A percentile compares a stretch with the other conserved stretches of the same genome.
Conservation (phyloP, 2,329 filamentous ascomycete species). For the Elsinoe fawcettii region DNA sequence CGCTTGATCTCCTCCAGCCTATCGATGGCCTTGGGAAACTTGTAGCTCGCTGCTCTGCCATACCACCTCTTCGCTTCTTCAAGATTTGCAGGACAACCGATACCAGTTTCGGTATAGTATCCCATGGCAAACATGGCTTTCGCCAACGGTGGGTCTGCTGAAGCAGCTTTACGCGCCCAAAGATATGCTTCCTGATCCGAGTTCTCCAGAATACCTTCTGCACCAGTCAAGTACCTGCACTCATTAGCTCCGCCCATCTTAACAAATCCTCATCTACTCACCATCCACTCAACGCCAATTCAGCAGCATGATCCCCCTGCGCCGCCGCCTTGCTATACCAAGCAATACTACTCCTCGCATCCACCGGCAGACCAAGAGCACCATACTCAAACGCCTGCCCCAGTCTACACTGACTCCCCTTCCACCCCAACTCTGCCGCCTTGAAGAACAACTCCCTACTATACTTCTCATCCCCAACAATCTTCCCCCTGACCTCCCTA, state of each 20-base stretch:
- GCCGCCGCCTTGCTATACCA: conserved; percentile 91
- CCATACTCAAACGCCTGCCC: conserved; percentile 89
- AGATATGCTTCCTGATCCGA: conserved; percentile 94
- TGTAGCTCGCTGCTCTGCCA: conserved; percentile 94
- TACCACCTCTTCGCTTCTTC: conserved; percentile 99
- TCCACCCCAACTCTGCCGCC: conserved; percentile 84
- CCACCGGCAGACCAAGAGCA: conserved; percentile 70
- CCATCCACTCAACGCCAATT: conserved; percentile 50
- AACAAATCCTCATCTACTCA: not conserved
- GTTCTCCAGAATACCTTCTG: conserved; percentile 77
- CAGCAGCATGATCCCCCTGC: conserved; percentile 89
- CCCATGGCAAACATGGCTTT: conserved; percentile 99
- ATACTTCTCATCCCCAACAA: conserved; percentile 75
- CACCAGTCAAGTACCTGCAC: conserved; percentile 89
- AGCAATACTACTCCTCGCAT: conserved; percentile 75
- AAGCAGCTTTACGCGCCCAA: conserved; percentile 90
- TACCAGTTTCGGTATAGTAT: conserved; percentile 92
- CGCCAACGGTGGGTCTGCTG: conserved; percentile 63
- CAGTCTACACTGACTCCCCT: conserved; percentile 85
- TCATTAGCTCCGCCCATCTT: not conserved
- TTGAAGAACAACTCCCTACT: conserved; percentile 74
- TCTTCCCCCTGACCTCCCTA: conserved; percentile 52
- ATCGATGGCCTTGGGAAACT: conserved; percentile 87
- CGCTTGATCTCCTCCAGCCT: conserved; percentile 86
- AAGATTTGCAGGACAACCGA: conserved; percentile 74